phyloP scores from a whole-genome alignment of 1,284 basidiomycete genomes.

The Fomitopsis schrenkii region DNA sequence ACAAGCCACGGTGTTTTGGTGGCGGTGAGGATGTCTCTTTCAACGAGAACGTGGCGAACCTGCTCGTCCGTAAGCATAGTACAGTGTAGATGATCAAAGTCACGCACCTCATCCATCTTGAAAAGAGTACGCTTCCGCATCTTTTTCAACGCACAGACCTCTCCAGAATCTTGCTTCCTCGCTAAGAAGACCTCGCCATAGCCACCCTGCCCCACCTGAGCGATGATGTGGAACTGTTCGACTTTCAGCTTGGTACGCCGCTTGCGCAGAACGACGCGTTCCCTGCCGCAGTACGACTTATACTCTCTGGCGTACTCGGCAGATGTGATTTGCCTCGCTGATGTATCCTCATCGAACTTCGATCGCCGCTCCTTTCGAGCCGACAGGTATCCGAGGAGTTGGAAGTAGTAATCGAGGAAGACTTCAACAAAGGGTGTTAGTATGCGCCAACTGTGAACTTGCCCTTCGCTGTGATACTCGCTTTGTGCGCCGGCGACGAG shows the following conservation, averaged over 20 bases:
- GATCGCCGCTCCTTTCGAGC: constrained; percentile 78
- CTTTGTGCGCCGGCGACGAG: not conserved
- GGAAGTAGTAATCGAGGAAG: constrained; percentile 95
- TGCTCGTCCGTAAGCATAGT: constrained; percentile 24
- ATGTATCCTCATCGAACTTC: constrained; percentile 82
- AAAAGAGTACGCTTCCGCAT: constrained; percentile 90
- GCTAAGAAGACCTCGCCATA: constrained; percentile 96
- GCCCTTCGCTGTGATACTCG: no score
- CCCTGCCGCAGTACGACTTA: constrained; percentile 87
- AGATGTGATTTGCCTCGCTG: constrained; percentile 57
- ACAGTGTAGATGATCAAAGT: constrained; percentile 14
- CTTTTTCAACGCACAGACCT: constrained; percentile 94
- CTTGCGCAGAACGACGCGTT: constrained; percentile 86
- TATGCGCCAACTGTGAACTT: not conserved
- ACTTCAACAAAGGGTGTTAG: constrained; percentile 40
- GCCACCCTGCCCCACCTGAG: constrained; percentile 94
- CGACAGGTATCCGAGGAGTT: constrained; percentile 84
- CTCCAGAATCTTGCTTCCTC: constrained; percentile 86
- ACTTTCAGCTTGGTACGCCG: constrained; percentile 84
- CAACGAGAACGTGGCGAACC: constrained; percentile 94
- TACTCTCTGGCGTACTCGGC: constrained; percentile 76
- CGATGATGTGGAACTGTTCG: constrained; percentile 93
- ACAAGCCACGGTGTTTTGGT: constrained; percentile 97
- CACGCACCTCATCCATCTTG: constrained; percentile 90
- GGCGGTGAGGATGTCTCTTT: constrained; percentile 92